Evolutionary conservation across 768 basidiomycete species (phyloP), one percentile per base, ranked within the genome.

Genomic region (Serendipita vermifera): DNA sequence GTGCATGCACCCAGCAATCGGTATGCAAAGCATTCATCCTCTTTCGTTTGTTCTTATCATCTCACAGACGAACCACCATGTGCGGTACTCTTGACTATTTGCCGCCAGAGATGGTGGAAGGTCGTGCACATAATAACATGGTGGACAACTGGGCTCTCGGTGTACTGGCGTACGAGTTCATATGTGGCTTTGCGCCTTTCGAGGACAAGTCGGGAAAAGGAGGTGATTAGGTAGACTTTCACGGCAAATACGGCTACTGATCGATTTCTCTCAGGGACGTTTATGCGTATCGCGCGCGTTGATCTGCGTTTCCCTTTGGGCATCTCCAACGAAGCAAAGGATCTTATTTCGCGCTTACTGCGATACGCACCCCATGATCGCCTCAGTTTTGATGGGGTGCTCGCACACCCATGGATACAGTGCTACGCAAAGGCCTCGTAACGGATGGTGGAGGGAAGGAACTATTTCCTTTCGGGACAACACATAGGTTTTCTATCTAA

Each of bases 1-100:
- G 91, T 96, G 5, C 94, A 98, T 67, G 94, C 93, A 0, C 94
- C 94, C 0, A 81, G 88, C 1, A 88, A 91, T 65, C 73, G 92
- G 63, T 60, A 22, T 24, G 61, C 7, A n/a, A 13, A 15, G 11
- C 32, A 20, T 22, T 7, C 31, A 2, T 11, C 26, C 5, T 13
- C 36, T 36, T 35, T 32, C 33, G 54, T 13, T 38, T n/a, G 40
- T 24, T 24, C 7, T 4, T 33, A n/a, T n/a, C n/a, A 5, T 63
- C 65, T 22, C 67, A 70, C 54, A 62, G 71, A 17, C 67, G 73
- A 6, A 64, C 65, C 3, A 74, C 73, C 1, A 64, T 74, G 17
- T 74, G 74, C 57, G 73, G 73, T 38, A 74, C 74, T 2, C 66
- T 73, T 26, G 74, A 75, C 62, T 75, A 75, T 62, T 64, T 75